Percentiles rank a stretch among this genome's conserved stretches.
Evolutionary conservation across 169 alveolate genomes (phyloP).

Genomic region (Pseudocohnilembus persalinus): DNA sequence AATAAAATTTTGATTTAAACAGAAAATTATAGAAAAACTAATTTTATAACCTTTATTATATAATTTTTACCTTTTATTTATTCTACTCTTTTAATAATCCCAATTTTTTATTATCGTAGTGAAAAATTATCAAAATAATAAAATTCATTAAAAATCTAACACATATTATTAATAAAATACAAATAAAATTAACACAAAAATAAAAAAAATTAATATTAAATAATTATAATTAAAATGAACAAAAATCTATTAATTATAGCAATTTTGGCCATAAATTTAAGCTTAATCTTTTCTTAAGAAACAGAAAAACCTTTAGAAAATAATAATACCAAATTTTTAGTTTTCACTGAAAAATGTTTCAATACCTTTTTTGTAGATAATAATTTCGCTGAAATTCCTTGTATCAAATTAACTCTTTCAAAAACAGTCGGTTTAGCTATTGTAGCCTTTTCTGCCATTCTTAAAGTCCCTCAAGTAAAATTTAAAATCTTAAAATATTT

Average conservation of each 20-base stretch:
- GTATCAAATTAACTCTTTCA: slow-evolving; percentile 27
- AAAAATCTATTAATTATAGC: not conserved
- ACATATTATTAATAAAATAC: too few relatives aligned
- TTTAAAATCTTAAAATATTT: not conserved
- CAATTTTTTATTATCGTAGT: too few relatives aligned
- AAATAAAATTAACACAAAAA: too few relatives aligned
- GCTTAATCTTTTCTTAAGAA: not conserved
- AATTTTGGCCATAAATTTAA: not conserved
- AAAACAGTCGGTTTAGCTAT: slow-evolving; percentile 46
- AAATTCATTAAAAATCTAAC: too few relatives aligned
- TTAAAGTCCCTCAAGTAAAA: slow-evolving; percentile 58
- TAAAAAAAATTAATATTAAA: too few relatives aligned
- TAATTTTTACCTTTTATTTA: too few relatives aligned
- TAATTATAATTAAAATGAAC: not conserved
- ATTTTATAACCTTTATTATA: too few relatives aligned
- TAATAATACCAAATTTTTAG: not conserved
- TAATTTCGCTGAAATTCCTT: slow-evolving; percentile 3
- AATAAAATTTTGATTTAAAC: too few relatives aligned
- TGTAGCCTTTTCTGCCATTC: slow-evolving; percentile 45
- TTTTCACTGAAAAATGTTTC: slow-evolving; percentile 35
- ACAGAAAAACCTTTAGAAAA: not conserved
- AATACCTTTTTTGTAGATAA: slow-evolving; percentile 12
- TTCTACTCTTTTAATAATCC: too few relatives aligned
- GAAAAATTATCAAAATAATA: too few relatives aligned
- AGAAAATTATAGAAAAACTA: too few relatives aligned